Percentiles rank a stretch among this genome's conserved stretches.
Conservation (phyloP, 1,284 basidiomycete genomes). For the Irpex lacteus region DNA sequence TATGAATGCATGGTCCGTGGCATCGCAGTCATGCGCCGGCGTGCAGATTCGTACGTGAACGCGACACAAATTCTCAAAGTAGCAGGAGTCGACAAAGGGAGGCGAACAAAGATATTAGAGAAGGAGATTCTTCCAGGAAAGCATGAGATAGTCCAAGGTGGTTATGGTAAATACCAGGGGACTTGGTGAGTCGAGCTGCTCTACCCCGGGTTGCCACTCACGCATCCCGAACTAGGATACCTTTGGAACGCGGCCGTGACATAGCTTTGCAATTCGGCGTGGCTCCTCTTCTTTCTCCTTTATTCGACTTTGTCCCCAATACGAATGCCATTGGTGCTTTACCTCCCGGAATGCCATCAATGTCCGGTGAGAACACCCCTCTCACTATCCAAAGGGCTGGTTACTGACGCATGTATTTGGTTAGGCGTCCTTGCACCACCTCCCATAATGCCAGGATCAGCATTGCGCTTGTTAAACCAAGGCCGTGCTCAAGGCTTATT, state of each 20-base stretch:
- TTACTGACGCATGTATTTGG: background rate
- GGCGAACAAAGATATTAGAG: conserved; percentile 96
- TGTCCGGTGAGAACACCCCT: conserved; percentile 27
- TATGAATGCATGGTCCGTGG: conserved; percentile 97
- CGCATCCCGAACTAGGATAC: conserved; percentile 64
- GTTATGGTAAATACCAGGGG: conserved; percentile 99
- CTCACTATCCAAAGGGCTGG: background rate
- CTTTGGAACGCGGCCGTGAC: conserved; percentile 85
- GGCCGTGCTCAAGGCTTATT: conserved; percentile 83
- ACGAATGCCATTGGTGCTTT: conserved; percentile 62
- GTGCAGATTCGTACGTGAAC: conserved; percentile 93
- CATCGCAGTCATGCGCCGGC: conserved; percentile 97
- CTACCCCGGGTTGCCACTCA: conserved; percentile 2
- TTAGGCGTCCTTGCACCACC: conserved; percentile 64
- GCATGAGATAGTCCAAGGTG: conserved; percentile 99
- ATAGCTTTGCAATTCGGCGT: conserved; percentile 91
- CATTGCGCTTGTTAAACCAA: conserved; percentile 75
- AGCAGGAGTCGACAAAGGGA: conserved; percentile 96
- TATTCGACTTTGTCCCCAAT: conserved; percentile 89
- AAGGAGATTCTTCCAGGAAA: conserved; percentile 95
- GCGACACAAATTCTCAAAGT: conserved; percentile 99
- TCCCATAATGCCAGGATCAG: conserved; percentile 79
- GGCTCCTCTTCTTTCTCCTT: conserved; percentile 76
- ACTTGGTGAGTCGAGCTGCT: conserved; percentile 73
- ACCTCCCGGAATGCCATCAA: conserved; percentile 38